Base-by-base conservation (phyloP, 2,329 filamentous ascomycete species). In the Acephala macrosclerotiorum region DNA sequence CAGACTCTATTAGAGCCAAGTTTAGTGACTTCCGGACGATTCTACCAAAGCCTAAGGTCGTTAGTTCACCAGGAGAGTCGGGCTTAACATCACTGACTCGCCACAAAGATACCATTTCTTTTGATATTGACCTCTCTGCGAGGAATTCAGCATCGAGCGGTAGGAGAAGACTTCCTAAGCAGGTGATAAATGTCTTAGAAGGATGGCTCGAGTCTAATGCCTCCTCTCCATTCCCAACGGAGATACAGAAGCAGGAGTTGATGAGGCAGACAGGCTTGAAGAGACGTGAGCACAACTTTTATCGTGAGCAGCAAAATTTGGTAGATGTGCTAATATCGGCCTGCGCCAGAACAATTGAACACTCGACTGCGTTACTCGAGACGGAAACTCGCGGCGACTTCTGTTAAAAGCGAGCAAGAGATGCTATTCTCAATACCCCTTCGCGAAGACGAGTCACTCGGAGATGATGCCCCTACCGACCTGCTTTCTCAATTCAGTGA, bases 171-270 rank as follows among this genome's bases (percentile, higher is more conserved):
- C 49, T 58, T 53, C 40, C 61, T 16, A 45, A 65, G 38, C 47
- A 63, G 11, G 33, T 64, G 25, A 36, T 65, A 2, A 40, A 45
- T 14, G 29, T 63, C 12, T 25, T 69, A 18, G 8, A 58, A 49
- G 40, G 12, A 33, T 67, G 66, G 61, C 7, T 61, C 6, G 20
- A 40, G 1, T 14, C 56, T 7, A 35, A 65, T 60, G 1, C n/a
- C 11, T 18, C 36, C 33, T 47, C 42, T 29, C 40, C 42, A n/a
- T 60, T 61, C 25, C 63, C 66, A 18, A 63, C 51, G 14, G 20
- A 4, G 26, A 35, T 22, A 18, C 60, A 68, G 42, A 67, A 61
- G 51, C 33, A 45, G 11, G n/a, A 61, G 20, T 45, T 69, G 47
- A 60, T 63, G 33, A 22, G 29, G 2, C 35, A 56, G 12, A 69